Conservation (phyloP, 2,329 filamentous ascomycete genomes). For the Talaromyces sp. region DNA sequence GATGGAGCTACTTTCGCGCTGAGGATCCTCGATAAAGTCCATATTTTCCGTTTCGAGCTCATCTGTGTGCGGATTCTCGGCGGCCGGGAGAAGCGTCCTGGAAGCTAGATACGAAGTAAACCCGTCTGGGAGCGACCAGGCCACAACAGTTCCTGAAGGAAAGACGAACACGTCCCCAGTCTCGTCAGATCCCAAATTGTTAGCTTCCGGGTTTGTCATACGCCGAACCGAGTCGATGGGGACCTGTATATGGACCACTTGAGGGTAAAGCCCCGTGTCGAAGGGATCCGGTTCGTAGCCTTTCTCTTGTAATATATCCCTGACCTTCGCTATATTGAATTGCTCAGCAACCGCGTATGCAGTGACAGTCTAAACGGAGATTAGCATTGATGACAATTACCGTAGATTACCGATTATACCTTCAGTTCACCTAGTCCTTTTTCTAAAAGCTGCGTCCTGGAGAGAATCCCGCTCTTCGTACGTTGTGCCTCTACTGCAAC, state of each 20-base stretch:
- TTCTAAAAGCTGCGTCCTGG: constrained; percentile 38
- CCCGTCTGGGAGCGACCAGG: constrained; percentile 78
- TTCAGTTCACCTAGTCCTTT: constrained; percentile 35
- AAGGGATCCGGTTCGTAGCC: constrained; percentile 61
- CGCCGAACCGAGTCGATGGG: constrained; percentile 43
- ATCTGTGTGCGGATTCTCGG: constrained; percentile 66
- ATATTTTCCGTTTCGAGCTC: constrained; percentile 81
- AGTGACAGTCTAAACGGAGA: constrained; percentile 44
- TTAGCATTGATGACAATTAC: constrained; percentile 16
- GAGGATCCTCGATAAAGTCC: constrained; percentile 73
- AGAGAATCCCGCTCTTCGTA: constrained; percentile 50
- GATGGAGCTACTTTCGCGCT: constrained; percentile 68
- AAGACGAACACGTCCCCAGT: constrained; percentile 91
- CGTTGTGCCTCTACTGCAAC: constrained; percentile 81
- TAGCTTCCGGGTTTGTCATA: constrained; percentile 37
- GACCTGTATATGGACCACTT: constrained; percentile 58
- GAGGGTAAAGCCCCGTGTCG: constrained; percentile 57
- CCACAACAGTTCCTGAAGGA: constrained; percentile 86
- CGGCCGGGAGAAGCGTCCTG: constrained; percentile 67
- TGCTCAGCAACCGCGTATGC: constrained; percentile 65
- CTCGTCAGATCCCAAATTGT: constrained; percentile 40
- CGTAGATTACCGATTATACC: constrained; percentile 19
- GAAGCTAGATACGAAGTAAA: constrained; percentile 66
- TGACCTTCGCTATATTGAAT: constrained; percentile 57
- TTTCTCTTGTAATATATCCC: constrained; percentile 52